Base-by-base conservation (phyloP, 345 rosid species). In the Syzygium aqueum region DNA sequence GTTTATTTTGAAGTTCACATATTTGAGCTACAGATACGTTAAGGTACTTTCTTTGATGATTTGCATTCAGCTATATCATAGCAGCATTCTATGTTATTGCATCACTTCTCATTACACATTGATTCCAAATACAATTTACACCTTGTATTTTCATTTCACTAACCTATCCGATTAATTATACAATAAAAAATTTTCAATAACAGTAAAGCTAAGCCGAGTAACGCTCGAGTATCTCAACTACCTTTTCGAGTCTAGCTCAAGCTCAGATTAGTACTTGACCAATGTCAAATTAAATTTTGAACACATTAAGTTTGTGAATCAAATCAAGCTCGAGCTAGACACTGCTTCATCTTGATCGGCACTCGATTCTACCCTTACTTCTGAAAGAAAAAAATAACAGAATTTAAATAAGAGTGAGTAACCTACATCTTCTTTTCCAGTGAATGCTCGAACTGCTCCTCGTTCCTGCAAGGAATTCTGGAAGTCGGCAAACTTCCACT, bases 381-480 rank as follows among this genome's bases (percentile, higher is more conserved):
- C 25, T 0, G 19, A 67, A 33, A 33, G 46, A 67, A 33, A 2
- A 67, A 30, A 33, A 57, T 23, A 53, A 85, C 77, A 85, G 11
- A 54, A 50, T 53, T 12, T 59, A 16, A 19, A 51, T 37, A 73
- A 16, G 87, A 54, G 23, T 33, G 27, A 40, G 56, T 28, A 88
- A 89, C 94, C 93, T 94, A 97, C 99, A 92, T 97, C 90, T 92
- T 96, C 99, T 85, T 92, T 90, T 85, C 99, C 97, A 52, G 95
- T 92, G 90, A 96, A 96, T 85, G 93, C 92, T 85, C 95, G 94
- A 88, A 94, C 94, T 37, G 88, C 95, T 85, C 98, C 98, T 87
- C 92, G 93, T 82, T 94, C 95, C 86, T 27, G 92, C 89, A 96
- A 90, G 73, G 95, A 91, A 88, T 92, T 95, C 88, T 96, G 98